Evolutionary conservation across 192 early-diverging fungal species (phyloP).

Genomic region (Entrophospora sp.): DNA sequence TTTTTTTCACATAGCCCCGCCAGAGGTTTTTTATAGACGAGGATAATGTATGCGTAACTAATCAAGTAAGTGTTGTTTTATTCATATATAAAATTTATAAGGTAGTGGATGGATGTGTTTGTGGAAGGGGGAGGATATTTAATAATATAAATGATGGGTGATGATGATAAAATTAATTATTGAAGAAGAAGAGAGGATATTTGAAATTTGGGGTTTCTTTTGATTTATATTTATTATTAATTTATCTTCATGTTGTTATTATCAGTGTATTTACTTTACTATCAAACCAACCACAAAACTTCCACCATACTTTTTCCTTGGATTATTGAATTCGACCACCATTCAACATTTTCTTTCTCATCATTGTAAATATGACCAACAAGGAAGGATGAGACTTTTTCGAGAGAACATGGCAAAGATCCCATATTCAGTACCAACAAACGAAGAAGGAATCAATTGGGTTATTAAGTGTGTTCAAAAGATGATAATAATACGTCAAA

Average conservation of each 20-base stretch:
- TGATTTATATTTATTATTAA: neutral
- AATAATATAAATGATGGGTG: too few species aligned
- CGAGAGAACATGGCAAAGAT: constrained; percentile 52
- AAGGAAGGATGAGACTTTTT: constrained; percentile 47
- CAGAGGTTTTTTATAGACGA: constrained; percentile 49
- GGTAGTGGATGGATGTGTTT: too few species aligned
- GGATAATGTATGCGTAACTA: constrained; percentile 35
- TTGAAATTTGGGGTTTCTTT: too few species aligned
- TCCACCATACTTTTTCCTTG: constrained; percentile 34
- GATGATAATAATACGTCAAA: constrained; percentile 10
- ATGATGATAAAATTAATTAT: too few species aligned
- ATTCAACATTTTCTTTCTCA: constrained; percentile 39
- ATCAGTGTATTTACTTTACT: constrained; percentile 45
- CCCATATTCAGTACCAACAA: constrained; percentile 25
- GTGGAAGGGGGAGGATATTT: too few species aligned
- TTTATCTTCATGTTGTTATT: neutral
- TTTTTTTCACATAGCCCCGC: constrained; percentile 34
- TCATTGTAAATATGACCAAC: constrained; percentile 46
- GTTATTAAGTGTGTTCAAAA: neutral
- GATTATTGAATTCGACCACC: constrained; percentile 41
- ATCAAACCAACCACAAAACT: constrained; percentile 19
- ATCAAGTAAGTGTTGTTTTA: constrained; percentile 32
- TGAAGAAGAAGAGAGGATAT: too few species aligned
- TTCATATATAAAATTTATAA: too few species aligned
- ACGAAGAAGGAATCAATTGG: neutral